phyloP scores from a whole-genome alignment of 768 basidiomycete genomes.

The Russula abietina region DNA sequence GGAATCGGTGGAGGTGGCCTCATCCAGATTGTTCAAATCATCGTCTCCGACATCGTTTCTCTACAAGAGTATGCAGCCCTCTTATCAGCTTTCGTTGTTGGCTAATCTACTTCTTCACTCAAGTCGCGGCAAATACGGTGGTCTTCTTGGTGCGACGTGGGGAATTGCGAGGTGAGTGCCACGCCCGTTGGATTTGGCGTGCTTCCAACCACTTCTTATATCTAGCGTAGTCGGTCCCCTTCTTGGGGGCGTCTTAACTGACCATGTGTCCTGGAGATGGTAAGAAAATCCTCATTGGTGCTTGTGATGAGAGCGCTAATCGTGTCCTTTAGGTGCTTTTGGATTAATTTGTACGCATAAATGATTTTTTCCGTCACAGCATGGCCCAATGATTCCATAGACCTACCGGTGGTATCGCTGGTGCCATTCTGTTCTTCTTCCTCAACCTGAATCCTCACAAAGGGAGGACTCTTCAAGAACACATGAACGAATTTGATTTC shows the following conservation, averaged over 20 bases:
- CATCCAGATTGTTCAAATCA: constrained; percentile 70
- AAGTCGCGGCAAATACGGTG: constrained; percentile 74
- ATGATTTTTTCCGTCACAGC: not conserved
- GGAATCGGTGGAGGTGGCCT: constrained; percentile 82
- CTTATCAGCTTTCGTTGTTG: not conserved
- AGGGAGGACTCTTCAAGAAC: constrained; percentile 49
- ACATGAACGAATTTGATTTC: constrained; percentile 67
- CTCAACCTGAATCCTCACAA: constrained; percentile 74
- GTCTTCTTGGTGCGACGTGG: constrained; percentile 74
- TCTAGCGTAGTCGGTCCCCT: constrained; percentile 67
- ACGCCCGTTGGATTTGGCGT: not conserved
- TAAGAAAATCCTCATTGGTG: constrained; percentile 27
- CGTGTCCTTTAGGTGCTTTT: constrained; percentile 53
- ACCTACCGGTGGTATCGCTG: constrained; percentile 67
- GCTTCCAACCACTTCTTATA: not conserved
- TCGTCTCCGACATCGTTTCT: constrained; percentile 77
- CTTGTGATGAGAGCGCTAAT: not conserved
- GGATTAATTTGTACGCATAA: constrained; percentile 59
- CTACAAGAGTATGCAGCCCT: constrained; percentile 53
- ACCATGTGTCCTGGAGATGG: constrained; percentile 80
- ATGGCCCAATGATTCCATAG: constrained; percentile 33
- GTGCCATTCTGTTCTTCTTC: constrained; percentile 58
- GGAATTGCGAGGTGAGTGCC: constrained; percentile 48
- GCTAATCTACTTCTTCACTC: not conserved
- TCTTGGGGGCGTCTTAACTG: constrained; percentile 70